Percentiles rank a stretch among this genome's conserved stretches.
Evolutionary conservation across 768 basidiomycete species (phyloP).

Genomic region (Psilocybe cubensis): DNA sequence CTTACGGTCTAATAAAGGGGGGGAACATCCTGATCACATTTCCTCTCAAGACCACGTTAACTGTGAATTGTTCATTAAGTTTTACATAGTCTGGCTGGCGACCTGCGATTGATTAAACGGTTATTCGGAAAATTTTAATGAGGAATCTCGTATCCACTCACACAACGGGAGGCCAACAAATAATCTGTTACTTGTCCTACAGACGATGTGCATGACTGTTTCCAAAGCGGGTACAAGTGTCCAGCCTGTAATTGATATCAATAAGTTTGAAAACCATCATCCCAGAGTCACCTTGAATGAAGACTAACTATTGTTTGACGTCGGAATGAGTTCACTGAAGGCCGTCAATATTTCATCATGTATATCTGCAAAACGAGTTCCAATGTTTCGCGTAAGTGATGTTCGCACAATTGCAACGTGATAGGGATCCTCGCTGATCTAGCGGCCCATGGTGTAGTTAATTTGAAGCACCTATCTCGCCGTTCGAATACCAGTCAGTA

Average conservation of each 20-base stretch:
- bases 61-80: constrained; percentile 12
- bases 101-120: constrained; percentile 6
- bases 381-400: constrained; percentile 8
- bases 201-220: constrained; percentile 7
- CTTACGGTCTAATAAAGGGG: constrained; percentile 17
- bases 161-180: constrained; percentile 50
- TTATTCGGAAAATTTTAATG: background rate
- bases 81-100: constrained; percentile 15
- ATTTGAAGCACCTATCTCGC: constrained; percentile 5
- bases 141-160: constrained; percentile 24
- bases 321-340: constrained; percentile 39
- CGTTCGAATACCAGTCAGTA: background rate
- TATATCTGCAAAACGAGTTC: constrained; percentile 5
- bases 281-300: background rate
- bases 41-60: constrained; percentile 12
- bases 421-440: constrained; percentile 10
- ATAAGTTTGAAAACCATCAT: background rate
- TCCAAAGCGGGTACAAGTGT: background rate
- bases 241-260: constrained; percentile 36
- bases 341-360: constrained; percentile 46
- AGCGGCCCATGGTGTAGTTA: constrained; percentile 7
- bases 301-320: constrained; percentile 5
- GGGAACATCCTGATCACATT: constrained; percentile 16
- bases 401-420: constrained; percentile 10
- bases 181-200: constrained; percentile 37